Evolutionary conservation across 2,329 filamentous ascomycete species (phyloP), one percentile per base, ranked within the genome.

Genomic region (Trichocomaceae sp.): DNA sequence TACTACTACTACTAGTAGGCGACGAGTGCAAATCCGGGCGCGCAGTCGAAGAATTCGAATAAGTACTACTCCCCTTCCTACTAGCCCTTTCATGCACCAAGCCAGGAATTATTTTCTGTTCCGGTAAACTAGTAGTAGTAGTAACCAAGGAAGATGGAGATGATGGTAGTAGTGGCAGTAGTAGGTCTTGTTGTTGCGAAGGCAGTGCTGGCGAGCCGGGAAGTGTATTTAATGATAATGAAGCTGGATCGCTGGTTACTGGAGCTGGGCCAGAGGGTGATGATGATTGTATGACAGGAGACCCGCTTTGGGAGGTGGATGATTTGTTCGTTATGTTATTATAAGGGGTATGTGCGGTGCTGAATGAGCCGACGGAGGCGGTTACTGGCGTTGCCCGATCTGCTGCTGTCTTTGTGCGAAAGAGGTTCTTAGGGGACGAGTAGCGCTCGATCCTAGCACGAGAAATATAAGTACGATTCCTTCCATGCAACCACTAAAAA

Each of bases 101-200:
- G 15, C 73, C 73, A 1, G 72, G 73, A 56, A 75, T 75, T 17
- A 73, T 73, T 46, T 67, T 69, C 46, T 72, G 70, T 47, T 73
- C 72, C 17, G 63, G 63, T 9, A 66, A 51, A 13, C 51, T 54
- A 15, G 59, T 62, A 22, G 58, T 54, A 15, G 59, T 62, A 22
- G 58, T 41, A 20, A 5, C 39, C 17, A 41, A 41, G n/a, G 37
- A 4, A 2, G n/a, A 9, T 17, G 37, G 37, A 6, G 37, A 39
- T 10, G 17, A 41, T 41, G 37, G 19, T 17, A 12, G 10, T 41
- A 19, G 37, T 19, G 10, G 37, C 19, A 41, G 50, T n/a, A n/a
- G n/a, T n/a, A n/a, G n/a, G n/a, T n/a, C n/a, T n/a, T n/a, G n/a
- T 5, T 45, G n/a, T 44, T 37, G 45, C 23, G 57, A 33, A 50